Base-by-base conservation (phyloP, 768 basidiomycete genomes). In the Trametes punicea region DNA sequence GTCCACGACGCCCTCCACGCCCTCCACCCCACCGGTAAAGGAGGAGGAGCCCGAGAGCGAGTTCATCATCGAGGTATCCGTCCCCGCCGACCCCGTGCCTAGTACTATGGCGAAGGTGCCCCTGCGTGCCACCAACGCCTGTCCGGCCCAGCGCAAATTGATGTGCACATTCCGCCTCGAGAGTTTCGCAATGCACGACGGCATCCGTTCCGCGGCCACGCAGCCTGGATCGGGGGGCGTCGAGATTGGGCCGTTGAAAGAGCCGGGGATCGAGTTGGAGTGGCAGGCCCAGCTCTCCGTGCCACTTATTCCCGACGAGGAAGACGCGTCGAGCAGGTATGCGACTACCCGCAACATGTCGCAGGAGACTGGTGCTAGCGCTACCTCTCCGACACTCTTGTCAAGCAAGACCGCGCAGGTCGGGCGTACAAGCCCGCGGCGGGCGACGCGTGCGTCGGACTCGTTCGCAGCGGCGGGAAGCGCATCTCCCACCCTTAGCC, bases 101-200 rank as follows among this genome's bases (percentile, higher is more conserved):
- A 46, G 50, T 51, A 27, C 53, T 16, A 60, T 63, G 57, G 57
- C 63, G 45, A 64, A 69, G 65, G 87, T 88, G 1, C 87, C 88
- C 7, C 77, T 88, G 13, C 85, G 88, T 42, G 88, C 88, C 7
- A 89, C 86, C 0, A 84, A 88, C 64, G 88, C 87, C 1, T 77
- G 79, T 58, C 77, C 79, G 42, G 77, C 80, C 40, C 89, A 89
- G 88, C 80, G 84, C 51, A 73, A 74, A 45, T 83, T 89, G 82
- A 91, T 91, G 88, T 81, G 81, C 39, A 81, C 84, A 20, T 88
- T 90, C 68, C 79, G 88, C 7, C 77, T 90, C 62, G 85, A 90
- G 68, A 87, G 87, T 0, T 90, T 90, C 62, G 79, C 87, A 27
- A 67, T 71, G 21, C 69, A 70, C 72, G 82, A 87, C 60, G 81